These are phyloP conservation scores for Penicillium turbatum DNA, from an alignment of 495 filamentous ascomycete genomes.

Conservation along the genomic window DNA sequence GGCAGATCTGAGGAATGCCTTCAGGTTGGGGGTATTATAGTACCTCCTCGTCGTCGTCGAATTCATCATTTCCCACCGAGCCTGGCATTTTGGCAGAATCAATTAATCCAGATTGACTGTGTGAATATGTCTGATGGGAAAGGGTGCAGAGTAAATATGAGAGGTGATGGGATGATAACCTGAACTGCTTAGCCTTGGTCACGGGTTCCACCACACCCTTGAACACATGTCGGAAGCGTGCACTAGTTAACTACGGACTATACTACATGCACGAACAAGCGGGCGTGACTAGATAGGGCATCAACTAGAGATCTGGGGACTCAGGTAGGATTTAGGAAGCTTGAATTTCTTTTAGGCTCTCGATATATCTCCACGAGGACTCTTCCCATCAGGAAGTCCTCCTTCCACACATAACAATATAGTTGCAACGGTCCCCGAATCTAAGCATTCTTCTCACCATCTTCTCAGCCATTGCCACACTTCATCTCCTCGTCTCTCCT, in stretches of 20 bases:
- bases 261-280: background rate
- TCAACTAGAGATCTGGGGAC: too few species aligned
- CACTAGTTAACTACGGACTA: background rate
- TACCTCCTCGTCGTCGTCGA: slow-evolving; percentile 5
- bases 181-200: slow-evolving; percentile 1
- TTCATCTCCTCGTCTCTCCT: slow-evolving; percentile 20
- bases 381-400: slow-evolving; percentile 20
- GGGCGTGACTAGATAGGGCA: too few species aligned
- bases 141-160: background rate
- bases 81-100: background rate
- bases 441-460: slow-evolving; percentile 15
- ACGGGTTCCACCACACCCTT: background rate
- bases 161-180: background rate
- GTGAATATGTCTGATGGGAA: background rate
- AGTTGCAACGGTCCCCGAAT: slow-evolving; percentile 15
- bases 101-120: background rate
- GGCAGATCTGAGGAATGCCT: background rate
- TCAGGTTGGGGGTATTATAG: background rate
- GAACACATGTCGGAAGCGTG: background rate
- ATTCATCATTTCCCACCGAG: slow-evolving; percentile 5
- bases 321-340: too few species aligned
- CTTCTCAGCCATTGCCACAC: slow-evolving; percentile 15
- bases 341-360: slow-evolving; percentile 18
- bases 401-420: slow-evolving; percentile 11
- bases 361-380: slow-evolving; percentile 26